Conservation (phyloP, 257 asterid species). For the Capsicum pubescens region DNA sequence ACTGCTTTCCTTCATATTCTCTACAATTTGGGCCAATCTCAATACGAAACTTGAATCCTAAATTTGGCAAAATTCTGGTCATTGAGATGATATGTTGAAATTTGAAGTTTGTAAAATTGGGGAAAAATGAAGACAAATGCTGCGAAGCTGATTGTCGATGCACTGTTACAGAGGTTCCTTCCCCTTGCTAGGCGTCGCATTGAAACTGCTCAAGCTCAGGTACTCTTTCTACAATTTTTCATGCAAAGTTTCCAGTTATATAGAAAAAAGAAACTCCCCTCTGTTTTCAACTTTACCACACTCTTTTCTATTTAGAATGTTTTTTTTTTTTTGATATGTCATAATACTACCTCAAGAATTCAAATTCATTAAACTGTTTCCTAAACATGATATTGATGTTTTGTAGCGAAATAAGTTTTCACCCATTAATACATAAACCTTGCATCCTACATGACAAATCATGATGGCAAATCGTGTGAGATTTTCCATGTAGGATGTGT, state of each 20-base stretch:
- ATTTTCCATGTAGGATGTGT: too few relatives aligned
- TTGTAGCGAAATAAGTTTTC: neutral
- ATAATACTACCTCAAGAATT: neutral
- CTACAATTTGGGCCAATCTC: neutral
- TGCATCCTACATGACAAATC: too few relatives aligned
- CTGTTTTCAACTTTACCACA: neutral
- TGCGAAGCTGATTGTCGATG: slow-evolving; percentile 95
- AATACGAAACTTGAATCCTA: neutral
- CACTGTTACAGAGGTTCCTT: slow-evolving; percentile 94
- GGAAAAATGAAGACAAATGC: slow-evolving; percentile 88
- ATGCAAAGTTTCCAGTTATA: neutral
- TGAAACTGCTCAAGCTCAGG: slow-evolving; percentile 99
- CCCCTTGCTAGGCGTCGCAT: slow-evolving; percentile 98
- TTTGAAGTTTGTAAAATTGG: neutral
- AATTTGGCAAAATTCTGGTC: neutral
- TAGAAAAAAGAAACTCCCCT: too few relatives aligned
- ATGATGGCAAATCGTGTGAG: too few relatives aligned
- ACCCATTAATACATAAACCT: neutral
- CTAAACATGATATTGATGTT: neutral
- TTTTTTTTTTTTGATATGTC: neutral
- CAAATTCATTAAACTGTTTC: neutral
- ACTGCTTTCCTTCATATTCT: neutral
- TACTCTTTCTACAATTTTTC: slow-evolving; percentile 27
- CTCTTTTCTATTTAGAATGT: neutral
- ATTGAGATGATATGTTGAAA: neutral